Evolutionary conservation across 371 early-diverging fungal genomes (phyloP).

Genomic region (Coemansia sp.): DNA sequence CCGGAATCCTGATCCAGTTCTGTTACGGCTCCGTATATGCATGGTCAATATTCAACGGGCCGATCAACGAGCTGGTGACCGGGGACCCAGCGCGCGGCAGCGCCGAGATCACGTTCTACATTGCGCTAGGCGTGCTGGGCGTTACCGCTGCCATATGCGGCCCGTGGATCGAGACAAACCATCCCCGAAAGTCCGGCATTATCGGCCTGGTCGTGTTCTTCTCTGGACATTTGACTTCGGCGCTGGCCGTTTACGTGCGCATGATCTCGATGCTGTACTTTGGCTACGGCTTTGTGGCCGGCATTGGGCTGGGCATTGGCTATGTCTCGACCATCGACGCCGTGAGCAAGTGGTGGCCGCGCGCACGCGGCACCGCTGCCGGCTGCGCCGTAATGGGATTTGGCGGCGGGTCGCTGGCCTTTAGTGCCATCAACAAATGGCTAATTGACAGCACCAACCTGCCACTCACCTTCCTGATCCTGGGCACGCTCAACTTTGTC

Average conservation of each 20-base stretch:
- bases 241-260: conserved; percentile 57
- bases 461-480: conserved; percentile 59
- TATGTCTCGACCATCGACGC: conserved; percentile 65
- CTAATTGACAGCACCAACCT: conserved; percentile 56
- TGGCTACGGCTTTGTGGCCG: conserved; percentile 66
- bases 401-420: conserved; percentile 67
- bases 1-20: conserved; percentile 64
- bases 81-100: conserved; percentile 41
- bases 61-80: conserved; percentile 54
- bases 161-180: conserved; percentile 66
- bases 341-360: conserved; percentile 63
- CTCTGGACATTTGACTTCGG: conserved; percentile 61
- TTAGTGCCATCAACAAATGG: conserved; percentile 59
- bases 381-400: conserved; percentile 69
- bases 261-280: conserved; percentile 61
- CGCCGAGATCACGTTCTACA: conserved; percentile 66
- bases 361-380: conserved; percentile 58
- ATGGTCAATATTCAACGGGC: conserved; percentile 65
- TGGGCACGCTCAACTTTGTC: conserved; percentile 57
- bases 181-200: conserved; percentile 59
- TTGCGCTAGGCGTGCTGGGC: conserved; percentile 68
- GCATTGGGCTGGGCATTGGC: conserved; percentile 65
- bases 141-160: conserved; percentile 63
- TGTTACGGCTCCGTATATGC: conserved; percentile 70
- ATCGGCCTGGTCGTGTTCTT: conserved; percentile 60